Conservation (phyloP, 345 rosid species). For the Excoecaria agallocha region DNA sequence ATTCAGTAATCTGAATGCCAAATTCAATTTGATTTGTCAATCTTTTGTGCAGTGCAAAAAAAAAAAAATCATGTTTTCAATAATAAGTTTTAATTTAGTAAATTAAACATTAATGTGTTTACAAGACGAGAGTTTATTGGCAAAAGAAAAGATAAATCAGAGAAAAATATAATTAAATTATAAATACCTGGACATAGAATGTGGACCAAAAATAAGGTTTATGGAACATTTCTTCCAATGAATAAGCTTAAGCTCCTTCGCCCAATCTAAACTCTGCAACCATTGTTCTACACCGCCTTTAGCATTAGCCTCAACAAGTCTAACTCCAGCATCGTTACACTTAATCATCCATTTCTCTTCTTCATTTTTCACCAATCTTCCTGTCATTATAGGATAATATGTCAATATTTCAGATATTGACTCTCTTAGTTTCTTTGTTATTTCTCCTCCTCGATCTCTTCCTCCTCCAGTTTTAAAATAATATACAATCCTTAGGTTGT, state of each 20-base stretch:
- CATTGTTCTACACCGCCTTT: slow-evolving; percentile 58
- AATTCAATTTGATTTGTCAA: too few species aligned
- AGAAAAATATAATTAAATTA: too few species aligned
- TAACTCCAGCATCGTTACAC: slow-evolving; percentile 72
- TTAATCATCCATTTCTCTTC: slow-evolving; percentile 52
- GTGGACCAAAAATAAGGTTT: slow-evolving; percentile 76
- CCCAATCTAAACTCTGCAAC: slow-evolving; percentile 46
- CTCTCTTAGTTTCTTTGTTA: slow-evolving; percentile 44
- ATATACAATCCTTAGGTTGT: slow-evolving; percentile 47
- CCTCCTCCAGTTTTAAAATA: slow-evolving; percentile 38
- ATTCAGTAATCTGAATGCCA: slow-evolving; percentile 59
- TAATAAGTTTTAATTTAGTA: too few species aligned
- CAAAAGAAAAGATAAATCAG: too few species aligned
- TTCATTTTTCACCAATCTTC: slow-evolving; percentile 44
- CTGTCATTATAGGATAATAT: slow-evolving; percentile 46
- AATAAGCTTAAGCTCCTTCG: slow-evolving; percentile 58
- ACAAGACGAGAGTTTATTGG: too few species aligned
- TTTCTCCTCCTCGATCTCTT: slow-evolving; percentile 33
- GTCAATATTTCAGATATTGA: slow-evolving; percentile 49
- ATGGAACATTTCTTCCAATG: slow-evolving; percentile 62
- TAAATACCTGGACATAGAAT: slow-evolving; percentile 60
- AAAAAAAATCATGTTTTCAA: too few species aligned
- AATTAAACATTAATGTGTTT: too few species aligned
- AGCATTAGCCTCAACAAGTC: slow-evolving; percentile 61
- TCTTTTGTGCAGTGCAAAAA: too few species aligned